phyloP scores from a whole-genome alignment of 352 stramenopile species.

The Pythium myriotylum region DNA sequence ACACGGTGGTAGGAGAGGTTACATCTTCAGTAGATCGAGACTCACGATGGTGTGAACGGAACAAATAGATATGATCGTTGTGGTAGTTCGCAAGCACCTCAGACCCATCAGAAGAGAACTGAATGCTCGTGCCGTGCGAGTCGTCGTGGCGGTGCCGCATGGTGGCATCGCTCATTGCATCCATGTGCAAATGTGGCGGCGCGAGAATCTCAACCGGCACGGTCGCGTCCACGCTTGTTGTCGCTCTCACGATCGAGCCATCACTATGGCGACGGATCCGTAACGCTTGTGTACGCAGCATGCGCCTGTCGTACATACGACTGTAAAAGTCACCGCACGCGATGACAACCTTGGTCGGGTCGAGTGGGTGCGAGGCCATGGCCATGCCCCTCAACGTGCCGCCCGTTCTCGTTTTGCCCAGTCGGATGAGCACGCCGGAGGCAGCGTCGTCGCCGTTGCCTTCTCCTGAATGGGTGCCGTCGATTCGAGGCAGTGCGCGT shows the following conservation, averaged over 20 bases:
- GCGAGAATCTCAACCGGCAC: conserved; percentile 66
- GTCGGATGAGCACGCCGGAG: conserved; percentile 64
- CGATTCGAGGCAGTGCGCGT: conserved; percentile 45
- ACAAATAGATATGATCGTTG: conserved; percentile 87
- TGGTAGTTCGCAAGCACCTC: conserved; percentile 84
- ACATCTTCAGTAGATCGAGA: not conserved
- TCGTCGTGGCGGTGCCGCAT: conserved; percentile 52
- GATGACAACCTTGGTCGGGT: conserved; percentile 70
- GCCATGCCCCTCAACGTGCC: conserved; percentile 63
- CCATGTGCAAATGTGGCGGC: conserved; percentile 76
- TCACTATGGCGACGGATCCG: conserved; percentile 17
- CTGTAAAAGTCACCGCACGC: conserved; percentile 84
- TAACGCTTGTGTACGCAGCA: conserved; percentile 56
- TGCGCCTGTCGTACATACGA: conserved; percentile 75
- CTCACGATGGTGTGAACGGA: conserved; percentile 46
- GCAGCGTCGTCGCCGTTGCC: conserved; percentile 30
- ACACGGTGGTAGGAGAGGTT: conserved; percentile 3
- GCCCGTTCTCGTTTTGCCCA: conserved; percentile 57
- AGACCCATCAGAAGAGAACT: conserved; percentile 69
- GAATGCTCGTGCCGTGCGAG: conserved; percentile 78
- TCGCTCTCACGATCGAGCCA: conserved; percentile 8
- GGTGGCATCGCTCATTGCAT: conserved; percentile 44
- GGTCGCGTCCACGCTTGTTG: conserved; percentile 37
- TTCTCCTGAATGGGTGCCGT: conserved; percentile 27
- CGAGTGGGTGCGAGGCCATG: conserved; percentile 69